A percentile compares a stretch with the other conserved stretches of the same genome.
Evolutionary conservation across 1,139 yeast species (phyloP).

Genomic region (Blastobotrys illinoisensis): DNA sequence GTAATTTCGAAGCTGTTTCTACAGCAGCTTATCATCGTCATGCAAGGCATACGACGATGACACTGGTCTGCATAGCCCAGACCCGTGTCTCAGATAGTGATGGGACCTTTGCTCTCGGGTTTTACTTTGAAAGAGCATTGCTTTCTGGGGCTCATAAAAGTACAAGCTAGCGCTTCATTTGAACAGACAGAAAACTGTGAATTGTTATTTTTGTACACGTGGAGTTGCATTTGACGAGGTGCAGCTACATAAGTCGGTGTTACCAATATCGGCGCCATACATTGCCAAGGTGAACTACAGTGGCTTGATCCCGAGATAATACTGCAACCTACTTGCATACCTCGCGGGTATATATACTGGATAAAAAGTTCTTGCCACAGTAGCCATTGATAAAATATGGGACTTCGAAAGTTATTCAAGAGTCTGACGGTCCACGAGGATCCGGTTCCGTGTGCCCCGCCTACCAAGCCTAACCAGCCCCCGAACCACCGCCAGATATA

Average conservation of each 20-base stretch:
- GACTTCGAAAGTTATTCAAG: slow-evolving; percentile 8
- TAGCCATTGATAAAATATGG: slow-evolving; percentile 3
- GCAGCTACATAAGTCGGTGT: neutral
- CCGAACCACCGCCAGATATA: slow-evolving; percentile 52
- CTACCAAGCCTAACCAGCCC: slow-evolving; percentile 28
- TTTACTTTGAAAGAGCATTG: neutral
- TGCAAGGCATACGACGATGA: neutral
- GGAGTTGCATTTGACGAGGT: neutral
- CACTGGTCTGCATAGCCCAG: neutral
- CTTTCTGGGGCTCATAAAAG: neutral
- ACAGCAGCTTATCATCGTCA: neutral
- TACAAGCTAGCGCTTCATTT: neutral
- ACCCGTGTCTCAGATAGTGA: neutral
- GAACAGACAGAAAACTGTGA: neutral
- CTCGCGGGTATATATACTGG: neutral
- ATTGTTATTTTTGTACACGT: neutral
- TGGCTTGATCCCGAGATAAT: neutral
- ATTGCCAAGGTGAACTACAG: neutral
- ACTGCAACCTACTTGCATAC: neutral
- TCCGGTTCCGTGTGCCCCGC: slow-evolving; percentile 27
- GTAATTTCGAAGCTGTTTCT: too few species aligned
- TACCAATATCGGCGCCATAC: neutral
- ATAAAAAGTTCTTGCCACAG: neutral
- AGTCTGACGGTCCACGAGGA: slow-evolving; percentile 1
- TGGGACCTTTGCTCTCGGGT: neutral